Base-by-base conservation (phyloP, 1,284 basidiomycete species). In the Ustilago vetiveriae region DNA sequence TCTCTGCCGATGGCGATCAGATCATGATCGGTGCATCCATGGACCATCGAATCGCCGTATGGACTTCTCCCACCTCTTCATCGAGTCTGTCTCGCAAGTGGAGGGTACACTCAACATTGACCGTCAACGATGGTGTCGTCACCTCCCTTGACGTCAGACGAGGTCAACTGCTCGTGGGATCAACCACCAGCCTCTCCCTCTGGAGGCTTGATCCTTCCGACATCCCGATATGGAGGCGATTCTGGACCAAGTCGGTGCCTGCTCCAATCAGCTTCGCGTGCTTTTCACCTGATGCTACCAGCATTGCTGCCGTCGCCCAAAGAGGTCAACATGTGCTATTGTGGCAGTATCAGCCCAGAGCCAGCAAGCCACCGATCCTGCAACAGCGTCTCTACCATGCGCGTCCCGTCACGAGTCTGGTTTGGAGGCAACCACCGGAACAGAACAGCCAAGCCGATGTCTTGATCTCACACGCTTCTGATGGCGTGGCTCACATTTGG, bases 401-500 rank as follows among this genome's bases (percentile, higher is more conserved):
- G 7, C 54, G 50, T 19, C 39, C 53, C 17, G 59, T 74, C 32
- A 39, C 39, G 5, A 29, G 43, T 17, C 29, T 71, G 17, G 19
- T 37, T 2, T 71, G 64, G 64, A 55, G 64, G 22, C 59, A 72
- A 13, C 51, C 67, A 3, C 64, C 63, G 46, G 64, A 67, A 39
- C 35, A 29, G 6, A 60, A 35, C 30, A 71, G 63, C 30, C 74
- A 75, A 41, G 50, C 55, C 8, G 68, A 72, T 23, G 72, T 72
- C 16, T 41, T 77, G 39, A 35, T 77, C 38, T 49, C 70, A 1
- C 60, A 57, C 32, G 54, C 67, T 10, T 43, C 46, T 10, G 74
- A 77, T 22, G 74, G 74, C 19, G 57, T 68, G 3, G 63, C 62
- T 21, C 62, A 69, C 9, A 42, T 77, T 32, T 77, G 73, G 71